These are phyloP conservation scores for Saccharomyces hybrid DNA, from an alignment of 1,139 yeast species.

Conservation along the genomic window DNA sequence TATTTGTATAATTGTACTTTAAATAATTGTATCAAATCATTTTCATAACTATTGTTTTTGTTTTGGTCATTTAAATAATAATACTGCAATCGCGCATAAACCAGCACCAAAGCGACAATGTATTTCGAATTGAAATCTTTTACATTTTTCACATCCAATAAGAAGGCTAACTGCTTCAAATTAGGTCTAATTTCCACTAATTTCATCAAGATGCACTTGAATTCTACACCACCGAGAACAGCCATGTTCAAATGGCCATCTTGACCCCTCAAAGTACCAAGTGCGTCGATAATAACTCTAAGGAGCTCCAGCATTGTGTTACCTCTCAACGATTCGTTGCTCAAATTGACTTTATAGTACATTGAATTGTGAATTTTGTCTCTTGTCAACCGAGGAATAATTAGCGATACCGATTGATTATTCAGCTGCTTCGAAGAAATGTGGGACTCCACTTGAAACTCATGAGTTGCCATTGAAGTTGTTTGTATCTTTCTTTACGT, in stretches of 20 bases:
- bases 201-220: conserved; percentile 30
- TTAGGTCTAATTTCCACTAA: conserved; percentile 29
- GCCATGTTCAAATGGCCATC: conserved; percentile 12
- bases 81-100: conserved; percentile 28
- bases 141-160: conserved; percentile 9
- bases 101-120: conserved; percentile 22
- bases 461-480: conserved; percentile 20
- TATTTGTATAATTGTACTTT: conserved; percentile 8
- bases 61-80: conserved; percentile 15
- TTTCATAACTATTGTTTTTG: conserved; percentile 7
- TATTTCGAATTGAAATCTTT: conserved; percentile 26
- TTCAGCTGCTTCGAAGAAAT: conserved; percentile 28
- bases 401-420: conserved; percentile 31
- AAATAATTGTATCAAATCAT: conserved; percentile 11
- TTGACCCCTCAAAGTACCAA: conserved; percentile 18
- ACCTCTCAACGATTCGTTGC: conserved; percentile 23
- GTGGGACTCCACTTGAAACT: conserved; percentile 27
- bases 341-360: conserved; percentile 28
- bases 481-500: not conserved
- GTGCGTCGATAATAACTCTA: conserved; percentile 21
- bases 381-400: conserved; percentile 29
- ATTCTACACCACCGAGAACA: conserved; percentile 29
- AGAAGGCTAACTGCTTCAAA: conserved; percentile 18
- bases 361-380: conserved; percentile 27
- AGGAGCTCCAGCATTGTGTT: conserved; percentile 21